Percentiles rank a stretch among this genome's conserved stretches.
These are phyloP conservation scores for Phytophthora quininea DNA, from an alignment of 352 stramenopile genomes.

Conservation along the genomic window DNA sequence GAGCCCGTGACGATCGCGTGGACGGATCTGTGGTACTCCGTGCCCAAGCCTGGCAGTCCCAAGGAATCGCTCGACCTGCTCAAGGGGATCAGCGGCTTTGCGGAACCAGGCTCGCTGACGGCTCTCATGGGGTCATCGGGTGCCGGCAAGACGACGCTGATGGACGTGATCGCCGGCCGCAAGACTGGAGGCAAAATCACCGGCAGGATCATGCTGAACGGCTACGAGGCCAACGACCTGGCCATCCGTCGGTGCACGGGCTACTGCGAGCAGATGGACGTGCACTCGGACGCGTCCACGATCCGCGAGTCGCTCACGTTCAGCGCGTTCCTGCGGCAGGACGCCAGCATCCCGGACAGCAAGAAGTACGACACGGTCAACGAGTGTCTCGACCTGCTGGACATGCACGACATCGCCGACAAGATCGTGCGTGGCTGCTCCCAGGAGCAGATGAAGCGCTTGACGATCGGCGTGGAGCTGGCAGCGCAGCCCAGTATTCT, in stretches of 20 bases:
- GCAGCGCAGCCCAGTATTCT: conserved; percentile 81
- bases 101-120: no score
- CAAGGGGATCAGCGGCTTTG: no score
- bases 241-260: conserved; percentile 26
- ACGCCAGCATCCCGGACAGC: conserved; percentile 12
- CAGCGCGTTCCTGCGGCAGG: conserved; percentile 67
- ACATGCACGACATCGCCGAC: conserved; percentile 43
- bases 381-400: conserved; percentile 41
- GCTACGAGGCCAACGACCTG: conserved; percentile 28
- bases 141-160: conserved; percentile 64
- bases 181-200: conserved; percentile 27
- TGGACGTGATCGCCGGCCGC: conserved; percentile 56
- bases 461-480: conserved; percentile 63
- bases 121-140: conserved; percentile 10
- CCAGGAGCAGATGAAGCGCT: conserved; percentile 51
- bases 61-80: no score
- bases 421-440: conserved; percentile 37
- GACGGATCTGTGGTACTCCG: no score
- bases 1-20: no score
- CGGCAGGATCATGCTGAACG: conserved; percentile 49
- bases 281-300: conserved; percentile 26
- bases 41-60: no score
- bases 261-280: conserved; percentile 40
- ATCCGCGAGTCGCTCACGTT: conserved; percentile 81
- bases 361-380: conserved; percentile 45